phyloP scores from a whole-genome alignment of 2,329 filamentous ascomycete species.

The Diplodia scrobiculata region DNA sequence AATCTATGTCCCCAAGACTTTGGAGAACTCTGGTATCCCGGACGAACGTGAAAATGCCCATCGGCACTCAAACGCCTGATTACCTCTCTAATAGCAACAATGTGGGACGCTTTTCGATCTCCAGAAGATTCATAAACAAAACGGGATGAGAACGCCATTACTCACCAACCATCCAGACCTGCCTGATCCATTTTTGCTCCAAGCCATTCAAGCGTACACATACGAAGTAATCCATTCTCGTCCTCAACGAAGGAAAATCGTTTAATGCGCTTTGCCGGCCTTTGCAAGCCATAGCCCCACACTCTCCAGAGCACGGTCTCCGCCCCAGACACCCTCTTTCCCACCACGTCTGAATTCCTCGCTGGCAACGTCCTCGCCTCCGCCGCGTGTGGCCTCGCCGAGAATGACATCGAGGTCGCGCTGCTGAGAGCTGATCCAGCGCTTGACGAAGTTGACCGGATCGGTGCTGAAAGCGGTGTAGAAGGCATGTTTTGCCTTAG shows the following conservation, averaged over 20 bases:
- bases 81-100: slow-evolving; percentile 7
- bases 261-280: slow-evolving; percentile 20
- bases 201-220: slow-evolving; percentile 13
- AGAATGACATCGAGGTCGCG: slow-evolving; percentile 85
- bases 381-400: slow-evolving; percentile 70
- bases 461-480: slow-evolving; percentile 76
- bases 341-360: slow-evolving; percentile 72
- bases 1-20: background rate
- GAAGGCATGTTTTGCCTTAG: slow-evolving; percentile 89
- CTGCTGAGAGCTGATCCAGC: slow-evolving; percentile 90
- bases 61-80: slow-evolving; percentile 24
- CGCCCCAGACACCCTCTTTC: slow-evolving; percentile 64
- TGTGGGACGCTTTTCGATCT: background rate
- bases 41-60: slow-evolving; percentile 8
- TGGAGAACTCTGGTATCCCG: slow-evolving; percentile 13
- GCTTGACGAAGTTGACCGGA: slow-evolving; percentile 78
- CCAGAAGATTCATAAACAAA: background rate
- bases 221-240: background rate
- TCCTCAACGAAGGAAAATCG: background rate
- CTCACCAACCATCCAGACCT: slow-evolving; percentile 5
- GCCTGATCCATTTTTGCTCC: slow-evolving; percentile 4
- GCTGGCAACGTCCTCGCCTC: slow-evolving; percentile 55
- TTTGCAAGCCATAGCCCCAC: slow-evolving; percentile 63
- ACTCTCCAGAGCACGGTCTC: slow-evolving; percentile 62
- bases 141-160: slow-evolving; percentile 5